Percentiles rank a stretch among this genome's conserved stretches.
Conservation (phyloP, 2,329 filamentous ascomycete species). For the Periconia sp. region DNA sequence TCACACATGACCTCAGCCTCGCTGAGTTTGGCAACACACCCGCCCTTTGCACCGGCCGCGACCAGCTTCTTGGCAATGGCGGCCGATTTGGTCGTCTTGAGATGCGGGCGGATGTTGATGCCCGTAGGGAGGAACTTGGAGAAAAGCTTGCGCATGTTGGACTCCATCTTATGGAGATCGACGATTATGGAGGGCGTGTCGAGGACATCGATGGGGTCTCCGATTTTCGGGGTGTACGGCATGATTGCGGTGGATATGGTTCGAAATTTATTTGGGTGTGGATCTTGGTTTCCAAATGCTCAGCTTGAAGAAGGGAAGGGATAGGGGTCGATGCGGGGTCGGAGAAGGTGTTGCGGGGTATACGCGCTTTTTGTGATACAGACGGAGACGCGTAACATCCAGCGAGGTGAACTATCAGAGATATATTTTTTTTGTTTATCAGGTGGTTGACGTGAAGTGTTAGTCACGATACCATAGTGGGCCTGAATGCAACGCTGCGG, state of each 20-base stretch:
- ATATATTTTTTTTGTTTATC: neutral
- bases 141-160: slow-evolving; percentile 54
- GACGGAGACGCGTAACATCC: neutral
- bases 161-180: slow-evolving; percentile 55
- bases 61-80: slow-evolving; percentile 49
- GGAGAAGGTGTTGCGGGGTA: neutral
- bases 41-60: slow-evolving; percentile 52
- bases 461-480: neutral
- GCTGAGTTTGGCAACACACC: slow-evolving; percentile 56
- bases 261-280: neutral
- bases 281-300: neutral
- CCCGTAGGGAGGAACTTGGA: slow-evolving; percentile 49
- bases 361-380: neutral
- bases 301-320: neutral
- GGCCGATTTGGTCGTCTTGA: slow-evolving; percentile 57
- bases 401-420: too few relatives aligned
- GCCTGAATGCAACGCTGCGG: neutral
- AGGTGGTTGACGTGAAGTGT: too few relatives aligned
- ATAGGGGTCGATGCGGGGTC: neutral
- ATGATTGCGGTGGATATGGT: neutral
- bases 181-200: slow-evolving; percentile 61
- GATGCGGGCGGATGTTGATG: slow-evolving; percentile 51
- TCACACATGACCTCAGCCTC: slow-evolving; percentile 44
- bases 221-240: slow-evolving; percentile 43
- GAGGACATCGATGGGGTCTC: slow-evolving; percentile 47